A percentile compares a stretch with the other conserved stretches of the same genome.
phyloP scores from a whole-genome alignment of 805 yeast genomes.

The Yamadazyma phyllophila region DNA sequence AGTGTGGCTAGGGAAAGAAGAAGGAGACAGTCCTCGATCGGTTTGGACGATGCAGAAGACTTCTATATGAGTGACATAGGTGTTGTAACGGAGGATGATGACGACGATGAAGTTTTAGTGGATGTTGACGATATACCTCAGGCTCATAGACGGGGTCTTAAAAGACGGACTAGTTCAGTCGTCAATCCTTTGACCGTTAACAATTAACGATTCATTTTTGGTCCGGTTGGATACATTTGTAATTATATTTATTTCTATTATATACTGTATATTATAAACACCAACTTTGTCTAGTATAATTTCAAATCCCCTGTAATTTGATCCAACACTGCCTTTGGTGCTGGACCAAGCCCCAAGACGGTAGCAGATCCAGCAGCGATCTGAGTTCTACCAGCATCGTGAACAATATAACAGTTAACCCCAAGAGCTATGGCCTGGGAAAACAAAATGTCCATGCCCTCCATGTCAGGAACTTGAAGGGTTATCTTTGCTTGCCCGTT shows the following conservation, averaged over 20 bases:
- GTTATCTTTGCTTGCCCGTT: constrained; percentile 95
- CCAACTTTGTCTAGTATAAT: constrained; percentile 48
- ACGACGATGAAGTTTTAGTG: constrained; percentile 33
- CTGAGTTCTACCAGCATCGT: constrained; percentile 97
- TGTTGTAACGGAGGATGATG: constrained; percentile 30
- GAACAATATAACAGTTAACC: constrained; percentile 75
- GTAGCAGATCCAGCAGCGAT: constrained; percentile 96
- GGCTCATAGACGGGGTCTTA: constrained; percentile 24
- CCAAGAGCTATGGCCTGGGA: constrained; percentile 80
- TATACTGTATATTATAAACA: constrained; percentile 2
- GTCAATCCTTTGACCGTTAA: constrained; percentile 37
- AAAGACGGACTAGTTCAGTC: constrained; percentile 42
- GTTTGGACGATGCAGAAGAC: constrained; percentile 43
- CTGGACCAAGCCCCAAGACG: constrained; percentile 96
- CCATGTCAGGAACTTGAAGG: constrained; percentile 65
- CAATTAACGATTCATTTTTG: constrained; percentile 8
- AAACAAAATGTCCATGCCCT: constrained; percentile 70
- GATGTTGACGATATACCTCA: constrained; percentile 35
- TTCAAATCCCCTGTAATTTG: constrained; percentile 77
- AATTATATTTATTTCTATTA: constrained; percentile 4
- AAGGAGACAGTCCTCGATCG: constrained; percentile 39
- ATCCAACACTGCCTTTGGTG: constrained; percentile 78
- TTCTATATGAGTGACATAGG: constrained; percentile 43
- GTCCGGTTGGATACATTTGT: constrained; percentile 1
- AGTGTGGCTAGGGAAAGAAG: constrained; percentile 26